Conservation (phyloP, 257 asterid species). For the Dorcoceras hygrometricum region DNA sequence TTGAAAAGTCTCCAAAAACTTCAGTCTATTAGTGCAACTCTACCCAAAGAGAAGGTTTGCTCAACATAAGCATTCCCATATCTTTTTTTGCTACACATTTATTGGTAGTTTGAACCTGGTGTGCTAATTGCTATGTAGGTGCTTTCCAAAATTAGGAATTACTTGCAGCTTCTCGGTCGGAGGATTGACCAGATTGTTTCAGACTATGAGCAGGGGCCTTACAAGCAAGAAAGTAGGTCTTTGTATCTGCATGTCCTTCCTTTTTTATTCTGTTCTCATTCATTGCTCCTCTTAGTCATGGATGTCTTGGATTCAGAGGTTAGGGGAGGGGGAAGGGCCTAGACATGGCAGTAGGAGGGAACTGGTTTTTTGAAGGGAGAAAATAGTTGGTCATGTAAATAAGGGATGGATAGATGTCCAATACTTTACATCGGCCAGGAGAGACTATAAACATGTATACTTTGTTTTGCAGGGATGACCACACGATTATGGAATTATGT, state of each 20-base stretch:
- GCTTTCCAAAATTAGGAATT: slow-evolving; percentile 76
- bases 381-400: background rate
- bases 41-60: slow-evolving; percentile 85
- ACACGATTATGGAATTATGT: slow-evolving; percentile 93
- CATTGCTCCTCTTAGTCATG: slow-evolving; percentile 3
- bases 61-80: slow-evolving; percentile 15
- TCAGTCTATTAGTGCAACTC: slow-evolving; percentile 85
- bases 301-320: slow-evolving; percentile 13
- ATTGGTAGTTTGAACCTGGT: slow-evolving; percentile 14
- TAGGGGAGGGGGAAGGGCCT: background rate
- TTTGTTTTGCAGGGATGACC: slow-evolving; percentile 64
- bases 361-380: background rate
- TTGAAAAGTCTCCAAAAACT: slow-evolving; percentile 82
- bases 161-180: slow-evolving; percentile 93
- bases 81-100: slow-evolving; percentile 18
- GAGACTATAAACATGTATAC: slow-evolving; percentile 15
- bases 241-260: slow-evolving; percentile 2
- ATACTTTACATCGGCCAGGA: background rate
- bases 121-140: slow-evolving; percentile 45
- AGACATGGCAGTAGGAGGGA: background rate
- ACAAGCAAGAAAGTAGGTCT: slow-evolving; percentile 82
- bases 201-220: slow-evolving; percentile 66
- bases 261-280: background rate
- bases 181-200: slow-evolving; percentile 82
- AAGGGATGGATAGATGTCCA: background rate